Evolutionary conservation across 768 basidiomycete species (phyloP), one percentile per base, ranked within the genome.

Genomic region (Russula earlei): DNA sequence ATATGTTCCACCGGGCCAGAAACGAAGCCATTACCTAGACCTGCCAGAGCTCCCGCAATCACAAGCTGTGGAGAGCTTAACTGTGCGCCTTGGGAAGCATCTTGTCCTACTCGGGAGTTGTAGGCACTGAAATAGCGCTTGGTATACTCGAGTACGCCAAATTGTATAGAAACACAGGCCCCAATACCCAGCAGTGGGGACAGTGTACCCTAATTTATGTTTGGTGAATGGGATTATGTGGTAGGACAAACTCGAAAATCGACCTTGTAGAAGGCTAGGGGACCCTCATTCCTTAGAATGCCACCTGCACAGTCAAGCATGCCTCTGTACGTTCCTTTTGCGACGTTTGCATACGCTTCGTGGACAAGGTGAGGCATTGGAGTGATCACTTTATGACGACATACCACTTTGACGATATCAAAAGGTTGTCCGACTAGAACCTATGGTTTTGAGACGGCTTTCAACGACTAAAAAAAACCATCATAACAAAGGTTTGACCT

Each of bases 1-100:
- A 97, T 93, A 67, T 97, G 94, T 69, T 98, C 94, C 17, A 98
- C 94, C 6, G 94, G 95, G 1, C 93, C 92, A 0, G 93, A 94
- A 36, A 96, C 92, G 56, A 95, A 76, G 27, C 91, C 86, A 66
- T 97, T 98, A 10, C 90, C 84, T 25, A 96, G 70, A 25, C 95
- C 95, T 22, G 94, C 95, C 36, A 82, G 72, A 4, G 91, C 81
- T 61, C 95, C 95, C 17, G 91, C 77, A 1, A 74, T 64, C 60
- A 89, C 79, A 12, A 95, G 74, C 68, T 98, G 92, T 15, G 69
- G 67, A 25, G 73, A 72, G 38, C 73, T 75, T 12, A 93, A 77
- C 11, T 70, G 70, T 64, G 74, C 76, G 5, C 89, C 86, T n/a
- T 77, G 77, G 33, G 76, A 72, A 5, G 89, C 85, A 17, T 87